Base-by-base conservation (phyloP, 495 filamentous ascomycete genomes). In the Bacidia rubella region DNA sequence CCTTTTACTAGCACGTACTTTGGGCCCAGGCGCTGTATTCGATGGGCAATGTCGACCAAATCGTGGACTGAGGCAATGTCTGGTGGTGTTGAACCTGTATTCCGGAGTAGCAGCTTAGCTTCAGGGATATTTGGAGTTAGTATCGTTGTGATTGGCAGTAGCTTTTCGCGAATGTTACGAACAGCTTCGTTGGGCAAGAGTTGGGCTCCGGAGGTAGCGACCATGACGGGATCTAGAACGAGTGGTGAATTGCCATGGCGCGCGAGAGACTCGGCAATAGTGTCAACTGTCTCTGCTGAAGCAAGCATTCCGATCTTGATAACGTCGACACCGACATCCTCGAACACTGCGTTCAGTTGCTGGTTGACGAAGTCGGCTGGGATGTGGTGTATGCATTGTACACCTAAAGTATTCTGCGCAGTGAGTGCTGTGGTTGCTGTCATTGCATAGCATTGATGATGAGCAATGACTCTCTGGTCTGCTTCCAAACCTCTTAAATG, bases 291-390 rank as follows among this genome's bases (percentile, higher is more conserved):
- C 53, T 76, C 79, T 21, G 81, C 77, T 11, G 85, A 88, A 11
- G 86, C 85, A 40, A 98, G 76, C 90, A 98, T 96, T 25, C 90
- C 90, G 24, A 85, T 85, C 65, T 98, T 98, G 55, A 98, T 80
- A 47, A 93, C 87, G 70, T 94, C 87, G 5, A 83, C 81, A 1
- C 84, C 84, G 56, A 98, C 76, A 70, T 96, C 90, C 9, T 80
- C 78, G 11, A 95, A 69, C 19, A 80, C 82, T 27, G 84, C 84
- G 70, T 87, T 81, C 50, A 98, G 87, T 62, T 92, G 86, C 68
- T 88, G 85, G 54, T 71, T 68, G 15, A 96, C 75, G 66, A 95
- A 95, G 39, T 77, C 73, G 1, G 83, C 67, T 1, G 92, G 92
- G 5, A 85, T 74, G 52, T 83, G 68, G 61, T 95, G 87, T 53